A percentile compares a stretch with the other conserved stretches of the same genome.
Evolutionary conservation across 495 filamentous ascomycete species (phyloP).

Genomic region (Neurospora intermedia): DNA sequence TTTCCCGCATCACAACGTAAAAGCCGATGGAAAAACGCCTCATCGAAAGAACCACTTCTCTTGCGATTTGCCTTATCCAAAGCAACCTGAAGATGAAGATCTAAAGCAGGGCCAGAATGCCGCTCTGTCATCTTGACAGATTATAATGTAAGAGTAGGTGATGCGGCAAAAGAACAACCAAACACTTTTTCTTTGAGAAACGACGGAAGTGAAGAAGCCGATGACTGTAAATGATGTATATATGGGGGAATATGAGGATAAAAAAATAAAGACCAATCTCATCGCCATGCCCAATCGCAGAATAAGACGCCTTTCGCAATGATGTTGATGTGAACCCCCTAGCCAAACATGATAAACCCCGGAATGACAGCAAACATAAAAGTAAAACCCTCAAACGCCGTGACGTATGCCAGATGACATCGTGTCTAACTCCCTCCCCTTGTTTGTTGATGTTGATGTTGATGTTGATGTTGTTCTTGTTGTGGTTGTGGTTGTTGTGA

Average conservation of each 20-base stretch:
- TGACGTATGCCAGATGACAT: neutral
- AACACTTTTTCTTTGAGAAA: neutral
- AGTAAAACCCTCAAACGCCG: neutral
- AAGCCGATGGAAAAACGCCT: neutral
- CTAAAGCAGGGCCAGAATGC: neutral
- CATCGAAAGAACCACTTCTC: neutral
- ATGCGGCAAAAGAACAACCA: neutral
- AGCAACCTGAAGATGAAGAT: neutral
- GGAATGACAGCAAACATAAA: neutral
- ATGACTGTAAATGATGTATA: neutral
- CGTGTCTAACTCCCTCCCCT: neutral
- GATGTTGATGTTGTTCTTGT: neutral
- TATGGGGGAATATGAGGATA: neutral
- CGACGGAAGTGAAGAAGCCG: neutral
- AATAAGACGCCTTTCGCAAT: neutral
- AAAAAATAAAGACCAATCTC: neutral
- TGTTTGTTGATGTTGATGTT: neutral
- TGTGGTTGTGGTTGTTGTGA: neutral
- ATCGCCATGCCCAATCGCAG: neutral
- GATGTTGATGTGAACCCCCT: neutral
- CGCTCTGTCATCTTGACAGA: neutral
- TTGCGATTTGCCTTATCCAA: neutral
- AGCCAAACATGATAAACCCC: neutral
- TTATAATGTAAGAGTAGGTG: neutral
- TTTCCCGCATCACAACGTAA: neutral